Conservation (phyloP, 2,329 filamentous ascomycete genomes). For the Aspergillus ruber region DNA sequence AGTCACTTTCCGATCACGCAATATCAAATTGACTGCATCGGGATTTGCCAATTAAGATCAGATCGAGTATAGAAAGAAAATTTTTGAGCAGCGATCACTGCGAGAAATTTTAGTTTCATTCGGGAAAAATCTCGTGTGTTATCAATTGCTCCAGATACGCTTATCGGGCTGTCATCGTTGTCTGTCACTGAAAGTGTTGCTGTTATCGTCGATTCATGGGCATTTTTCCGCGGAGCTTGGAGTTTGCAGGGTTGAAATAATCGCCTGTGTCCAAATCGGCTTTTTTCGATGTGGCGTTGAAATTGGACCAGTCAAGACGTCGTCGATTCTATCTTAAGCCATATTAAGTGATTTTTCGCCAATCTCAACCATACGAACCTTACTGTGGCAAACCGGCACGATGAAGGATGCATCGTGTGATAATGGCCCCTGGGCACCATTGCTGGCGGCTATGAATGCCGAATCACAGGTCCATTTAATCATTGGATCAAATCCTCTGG, state of each 20-base stretch:
- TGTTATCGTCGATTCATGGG: constrained; percentile 13
- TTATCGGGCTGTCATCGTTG: constrained; percentile 10
- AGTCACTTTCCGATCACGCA: constrained; percentile 21
- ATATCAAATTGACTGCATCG: constrained; percentile 24
- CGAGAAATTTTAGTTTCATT: no score
- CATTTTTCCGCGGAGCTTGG: constrained; percentile 15
- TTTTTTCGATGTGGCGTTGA: constrained; percentile 2
- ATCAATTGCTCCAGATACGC: constrained; percentile 10
- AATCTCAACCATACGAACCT: not conserved
- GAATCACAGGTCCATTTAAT: constrained; percentile 64
- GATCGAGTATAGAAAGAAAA: constrained; percentile 17
- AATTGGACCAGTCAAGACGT: not conserved
- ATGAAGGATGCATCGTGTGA: constrained; percentile 27
- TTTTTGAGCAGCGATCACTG: no score
- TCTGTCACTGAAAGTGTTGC: constrained; percentile 4
- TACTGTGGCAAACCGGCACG: constrained; percentile 12
- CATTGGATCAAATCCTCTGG: constrained; percentile 77
- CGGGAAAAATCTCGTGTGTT: not conserved
- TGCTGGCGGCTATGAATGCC: constrained; percentile 37
- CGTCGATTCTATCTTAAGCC: not conserved
- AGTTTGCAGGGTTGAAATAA: constrained; percentile 6
- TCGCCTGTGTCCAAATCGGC: constrained; percentile 7
- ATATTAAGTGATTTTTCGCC: not conserved
- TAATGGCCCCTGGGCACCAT: constrained; percentile 17
- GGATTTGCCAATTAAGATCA: constrained; percentile 5